Percentiles rank a stretch among this genome's conserved stretches.
Evolutionary conservation across 768 basidiomycete species (phyloP).

Genomic region (Galerina marginata): DNA sequence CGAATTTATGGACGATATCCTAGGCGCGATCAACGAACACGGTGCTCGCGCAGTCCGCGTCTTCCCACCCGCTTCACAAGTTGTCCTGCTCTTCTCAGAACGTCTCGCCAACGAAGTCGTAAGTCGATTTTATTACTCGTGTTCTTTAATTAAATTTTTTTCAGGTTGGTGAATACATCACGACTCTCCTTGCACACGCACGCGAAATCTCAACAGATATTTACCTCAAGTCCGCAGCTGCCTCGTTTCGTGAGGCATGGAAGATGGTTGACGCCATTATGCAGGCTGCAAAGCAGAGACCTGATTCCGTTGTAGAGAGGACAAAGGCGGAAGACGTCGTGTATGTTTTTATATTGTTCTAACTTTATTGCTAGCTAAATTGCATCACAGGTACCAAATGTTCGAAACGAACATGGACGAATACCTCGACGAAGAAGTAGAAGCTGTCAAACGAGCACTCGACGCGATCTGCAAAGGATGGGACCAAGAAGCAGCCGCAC

Average conservation of each 20-base stretch:
- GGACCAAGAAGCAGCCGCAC: conserved; percentile 50
- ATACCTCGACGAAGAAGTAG: conserved; percentile 93
- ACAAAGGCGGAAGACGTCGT: conserved; percentile 81
- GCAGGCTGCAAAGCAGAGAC: conserved; percentile 52
- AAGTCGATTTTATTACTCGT: neutral
- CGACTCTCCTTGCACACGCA: conserved; percentile 75
- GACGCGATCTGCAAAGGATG: conserved; percentile 79
- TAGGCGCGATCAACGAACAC: no score
- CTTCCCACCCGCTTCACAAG: no score
- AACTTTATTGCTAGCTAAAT: no score
- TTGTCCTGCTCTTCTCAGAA: no score
- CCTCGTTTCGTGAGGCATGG: conserved; percentile 88
- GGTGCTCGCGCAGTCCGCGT: no score
- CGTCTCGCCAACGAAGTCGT: no score
- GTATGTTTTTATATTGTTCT: conserved; percentile 46
- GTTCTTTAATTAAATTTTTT: neutral
- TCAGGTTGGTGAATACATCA: conserved; percentile 88
- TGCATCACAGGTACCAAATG: conserved; percentile 95
- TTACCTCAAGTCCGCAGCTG: conserved; percentile 87
- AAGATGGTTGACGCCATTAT: conserved; percentile 81
- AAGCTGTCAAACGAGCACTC: conserved; percentile 75
- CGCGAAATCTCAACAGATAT: conserved; percentile 72
- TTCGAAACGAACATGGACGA: conserved; percentile 98
- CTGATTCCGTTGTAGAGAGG: conserved; percentile 46
- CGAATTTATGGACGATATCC: no score